These are phyloP conservation scores for Onygena corvina DNA, from an alignment of 2,329 filamentous ascomycete genomes.

Conservation along the genomic window DNA sequence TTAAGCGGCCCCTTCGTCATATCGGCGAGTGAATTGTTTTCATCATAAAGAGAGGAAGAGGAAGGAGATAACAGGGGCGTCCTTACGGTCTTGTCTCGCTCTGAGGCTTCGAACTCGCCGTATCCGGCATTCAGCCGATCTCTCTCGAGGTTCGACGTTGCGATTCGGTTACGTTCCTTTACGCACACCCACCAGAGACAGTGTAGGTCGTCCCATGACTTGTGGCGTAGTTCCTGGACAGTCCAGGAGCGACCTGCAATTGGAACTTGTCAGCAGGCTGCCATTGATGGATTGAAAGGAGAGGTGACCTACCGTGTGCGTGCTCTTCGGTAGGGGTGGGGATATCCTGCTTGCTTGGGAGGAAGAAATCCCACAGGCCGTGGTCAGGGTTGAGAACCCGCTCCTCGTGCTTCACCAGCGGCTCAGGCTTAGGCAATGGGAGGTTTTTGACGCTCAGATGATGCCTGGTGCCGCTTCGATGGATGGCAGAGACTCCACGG, in stretches of 20 bases:
- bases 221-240: conserved; percentile 70
- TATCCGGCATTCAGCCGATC: conserved; percentile 56
- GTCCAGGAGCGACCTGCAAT: conserved; percentile 61
- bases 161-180: conserved; percentile 78
- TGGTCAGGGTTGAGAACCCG: conserved; percentile 57
- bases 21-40: conserved; percentile 25
- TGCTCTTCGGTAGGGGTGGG: conserved; percentile 55
- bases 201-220: conserved; percentile 91
- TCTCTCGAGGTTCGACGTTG: conserved; percentile 63
- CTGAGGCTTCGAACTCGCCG: conserved; percentile 55
- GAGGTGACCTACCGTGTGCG: conserved; percentile 47
- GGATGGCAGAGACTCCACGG: conserved; percentile 71
- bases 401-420: conserved; percentile 39
- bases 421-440: conserved; percentile 59
- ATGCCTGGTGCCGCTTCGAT: conserved; percentile 62
- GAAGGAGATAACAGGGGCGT: conserved; percentile 3
- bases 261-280: no score
- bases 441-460: conserved; percentile 62
- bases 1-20: conserved; percentile 23
- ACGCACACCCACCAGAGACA: conserved; percentile 87
- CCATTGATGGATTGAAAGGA: neutral
- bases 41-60: conserved; percentile 16
- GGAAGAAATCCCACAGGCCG: conserved; percentile 89
- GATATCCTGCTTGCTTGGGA: conserved; percentile 54
- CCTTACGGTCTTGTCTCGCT: conserved; percentile 55